These are phyloP conservation scores for Kodamaea laetipori DNA, from an alignment of 805 yeast species.

Conservation along the genomic window DNA sequence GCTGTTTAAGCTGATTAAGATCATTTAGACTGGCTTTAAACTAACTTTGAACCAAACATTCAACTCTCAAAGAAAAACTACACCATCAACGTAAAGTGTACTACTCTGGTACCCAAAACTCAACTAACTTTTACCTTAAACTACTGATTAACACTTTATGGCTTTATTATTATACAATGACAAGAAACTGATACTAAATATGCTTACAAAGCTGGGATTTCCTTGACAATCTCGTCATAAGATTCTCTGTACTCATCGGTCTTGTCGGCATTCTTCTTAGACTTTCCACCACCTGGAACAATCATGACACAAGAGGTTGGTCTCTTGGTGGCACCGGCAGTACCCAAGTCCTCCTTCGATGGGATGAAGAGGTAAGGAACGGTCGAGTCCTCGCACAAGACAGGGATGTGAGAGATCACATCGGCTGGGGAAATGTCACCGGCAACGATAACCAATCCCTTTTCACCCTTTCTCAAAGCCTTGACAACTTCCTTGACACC, in stretches of 20 bases:
- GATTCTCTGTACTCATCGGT: slow-evolving; percentile 87
- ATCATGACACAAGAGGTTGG: slow-evolving; percentile 98
- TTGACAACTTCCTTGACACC: slow-evolving; percentile 99
- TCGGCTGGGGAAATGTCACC: slow-evolving; percentile 98
- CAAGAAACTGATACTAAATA: slow-evolving; percentile 3
- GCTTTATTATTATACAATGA: neutral
- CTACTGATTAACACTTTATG: slow-evolving; percentile 3
- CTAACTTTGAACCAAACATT: too few relatives aligned
- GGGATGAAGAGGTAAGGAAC: slow-evolving; percentile 95
- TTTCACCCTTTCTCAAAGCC: slow-evolving; percentile 96
- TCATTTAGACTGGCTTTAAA: too few relatives aligned
- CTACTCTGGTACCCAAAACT: too few relatives aligned
- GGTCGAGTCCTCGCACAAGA: slow-evolving; percentile 88
- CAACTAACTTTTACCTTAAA: neutral
- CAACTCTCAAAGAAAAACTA: too few relatives aligned
- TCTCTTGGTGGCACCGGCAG: slow-evolving; percentile 99
- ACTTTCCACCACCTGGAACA: slow-evolving; percentile 91
- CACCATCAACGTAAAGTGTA: too few relatives aligned
- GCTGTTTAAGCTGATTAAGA: too few relatives aligned
- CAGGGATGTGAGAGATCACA: slow-evolving; percentile 96
- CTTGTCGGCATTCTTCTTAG: slow-evolving; percentile 68
- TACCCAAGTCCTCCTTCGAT: slow-evolving; percentile 96
- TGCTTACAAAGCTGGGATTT: slow-evolving; percentile 54
- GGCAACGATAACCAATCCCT: slow-evolving; percentile 93
- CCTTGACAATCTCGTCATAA: slow-evolving; percentile 93